phyloP scores from a whole-genome alignment of 345 rosid genomes.

The Populus deltoides region DNA sequence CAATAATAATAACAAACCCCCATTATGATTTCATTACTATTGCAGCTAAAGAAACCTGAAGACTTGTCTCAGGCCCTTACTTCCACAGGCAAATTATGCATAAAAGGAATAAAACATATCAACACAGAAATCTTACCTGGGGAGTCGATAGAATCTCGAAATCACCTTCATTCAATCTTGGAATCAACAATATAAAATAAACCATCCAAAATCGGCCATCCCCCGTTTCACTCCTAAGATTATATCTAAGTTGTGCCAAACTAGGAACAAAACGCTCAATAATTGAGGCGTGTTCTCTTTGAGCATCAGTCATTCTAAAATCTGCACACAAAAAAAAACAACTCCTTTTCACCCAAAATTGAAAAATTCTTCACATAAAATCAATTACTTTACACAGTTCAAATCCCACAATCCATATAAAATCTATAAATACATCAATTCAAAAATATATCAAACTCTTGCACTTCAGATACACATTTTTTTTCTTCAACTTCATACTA shows the following conservation, averaged over 20 bases:
- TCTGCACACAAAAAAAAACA: constrained; percentile 39
- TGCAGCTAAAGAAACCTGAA: not conserved
- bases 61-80: not conserved
- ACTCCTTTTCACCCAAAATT: not conserved
- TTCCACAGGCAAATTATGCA: not conserved
- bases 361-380: not conserved
- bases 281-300: constrained; percentile 50
- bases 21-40: not conserved
- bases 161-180: constrained; percentile 59
- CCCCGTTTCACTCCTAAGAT: constrained; percentile 36
- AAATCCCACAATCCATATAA: not conserved
- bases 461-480: not conserved
- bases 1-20: not conserved
- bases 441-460: not conserved
- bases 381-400: not conserved
- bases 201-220: constrained; percentile 65
- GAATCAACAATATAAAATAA: constrained; percentile 67
- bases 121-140: constrained; percentile 37
- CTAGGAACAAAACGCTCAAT: constrained; percentile 56
- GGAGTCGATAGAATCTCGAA: constrained; percentile 55
- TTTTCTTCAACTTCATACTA: not conserved
- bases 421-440: not conserved
- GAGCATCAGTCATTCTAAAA: constrained; percentile 55
- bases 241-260: constrained; percentile 44
- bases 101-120: not conserved